Conservation (phyloP, 768 basidiomycete species). For the Boletus fagicola region DNA sequence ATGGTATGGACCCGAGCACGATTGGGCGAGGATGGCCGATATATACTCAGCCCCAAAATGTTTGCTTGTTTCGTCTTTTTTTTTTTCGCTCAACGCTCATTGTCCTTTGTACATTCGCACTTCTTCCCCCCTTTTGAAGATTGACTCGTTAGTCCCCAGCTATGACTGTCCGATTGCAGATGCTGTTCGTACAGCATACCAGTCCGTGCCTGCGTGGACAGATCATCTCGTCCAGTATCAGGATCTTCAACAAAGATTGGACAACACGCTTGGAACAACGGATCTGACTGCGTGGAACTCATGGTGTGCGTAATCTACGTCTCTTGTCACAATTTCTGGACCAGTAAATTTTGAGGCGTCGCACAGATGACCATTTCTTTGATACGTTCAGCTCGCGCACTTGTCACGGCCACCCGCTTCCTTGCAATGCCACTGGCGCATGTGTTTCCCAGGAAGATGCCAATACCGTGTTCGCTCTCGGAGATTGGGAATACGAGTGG, state of each 20-base stretch:
- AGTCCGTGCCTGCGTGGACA: conserved; percentile 46
- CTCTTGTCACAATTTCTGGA: too few species aligned
- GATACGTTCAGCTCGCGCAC: conserved; percentile 51
- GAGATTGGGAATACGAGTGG: conserved; percentile 62
- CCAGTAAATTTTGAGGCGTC: not conserved
- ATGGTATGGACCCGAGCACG: conserved; percentile 43
- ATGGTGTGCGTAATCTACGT: conserved; percentile 41
- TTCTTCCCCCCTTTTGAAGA: conserved; percentile 26
- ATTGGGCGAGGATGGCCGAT: conserved; percentile 37
- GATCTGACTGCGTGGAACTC: conserved; percentile 42
- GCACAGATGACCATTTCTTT: conserved; percentile 43
- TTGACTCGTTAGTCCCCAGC: conserved; percentile 46
- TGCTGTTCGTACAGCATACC: conserved; percentile 39
- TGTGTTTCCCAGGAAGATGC: conserved; percentile 47
- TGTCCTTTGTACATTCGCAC: not conserved
- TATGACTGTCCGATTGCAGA: conserved; percentile 45
- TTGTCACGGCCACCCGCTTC: conserved; percentile 40
- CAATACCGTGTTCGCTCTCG: conserved; percentile 51
- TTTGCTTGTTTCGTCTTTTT: conserved; percentile 20
- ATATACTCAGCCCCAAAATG: conserved; percentile 41
- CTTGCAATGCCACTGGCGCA: conserved; percentile 41
- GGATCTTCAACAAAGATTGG: conserved; percentile 38
- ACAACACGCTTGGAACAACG: conserved; percentile 39
- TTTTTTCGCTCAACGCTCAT: not conserved
- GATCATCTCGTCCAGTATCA: conserved; percentile 41